A percentile compares a stretch with the other conserved stretches of the same genome.
Conservation (phyloP, 179 eudicot species). For the Spinacia oleracea region DNA sequence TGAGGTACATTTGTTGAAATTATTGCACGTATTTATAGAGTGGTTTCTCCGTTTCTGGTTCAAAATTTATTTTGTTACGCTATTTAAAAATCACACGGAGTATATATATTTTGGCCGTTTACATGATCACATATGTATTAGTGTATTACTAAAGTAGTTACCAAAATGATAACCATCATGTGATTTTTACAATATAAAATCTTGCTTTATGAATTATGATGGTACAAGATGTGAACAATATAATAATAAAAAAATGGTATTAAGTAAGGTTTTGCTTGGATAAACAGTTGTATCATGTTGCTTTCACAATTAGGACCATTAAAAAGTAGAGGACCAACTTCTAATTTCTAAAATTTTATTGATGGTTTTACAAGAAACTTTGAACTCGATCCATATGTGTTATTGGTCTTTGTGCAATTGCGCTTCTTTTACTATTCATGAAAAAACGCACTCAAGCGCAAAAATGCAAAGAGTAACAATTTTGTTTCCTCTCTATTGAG, state of each 20-base stretch:
- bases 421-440: neutral
- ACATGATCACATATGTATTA: neutral
- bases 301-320: neutral
- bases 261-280: neutral
- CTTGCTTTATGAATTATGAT: neutral
- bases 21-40: no score
- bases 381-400: neutral
- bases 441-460: neutral
- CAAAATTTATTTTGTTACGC: neutral
- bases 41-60: neutral
- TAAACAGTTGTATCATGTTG: neutral
- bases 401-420: slow-evolving; percentile 4
- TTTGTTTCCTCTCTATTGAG: no score
- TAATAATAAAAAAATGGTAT: neutral
- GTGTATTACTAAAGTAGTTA: slow-evolving; percentile 3
- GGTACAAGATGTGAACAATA: neutral
- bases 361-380: neutral
- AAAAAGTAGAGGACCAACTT: neutral
- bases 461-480: neutral
- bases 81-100: neutral
- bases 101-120: neutral
- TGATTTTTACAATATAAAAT: slow-evolving; percentile 4
- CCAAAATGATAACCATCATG: neutral
- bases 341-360: neutral
- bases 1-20: no score